A percentile compares a stretch with the other conserved stretches of the same genome.
phyloP scores from a whole-genome alignment of 441 rosid genomes.

The Syzygium syzygioides region DNA sequence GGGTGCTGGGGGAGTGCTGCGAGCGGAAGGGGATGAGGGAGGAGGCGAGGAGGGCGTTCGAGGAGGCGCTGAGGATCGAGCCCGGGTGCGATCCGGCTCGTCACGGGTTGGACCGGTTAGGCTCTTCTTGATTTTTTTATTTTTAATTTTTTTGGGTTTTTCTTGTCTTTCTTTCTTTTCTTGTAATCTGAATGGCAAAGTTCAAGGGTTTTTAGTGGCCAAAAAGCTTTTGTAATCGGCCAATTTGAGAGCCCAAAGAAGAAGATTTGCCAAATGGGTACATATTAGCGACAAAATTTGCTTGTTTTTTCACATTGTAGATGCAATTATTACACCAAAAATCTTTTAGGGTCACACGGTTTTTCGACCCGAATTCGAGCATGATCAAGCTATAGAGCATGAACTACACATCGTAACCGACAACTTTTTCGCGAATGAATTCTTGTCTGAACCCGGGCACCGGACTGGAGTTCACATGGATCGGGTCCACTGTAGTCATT shows the following conservation, averaged over 20 bases:
- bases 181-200: not conserved
- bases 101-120: slow-evolving; percentile 15
- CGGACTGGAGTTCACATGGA: not conserved
- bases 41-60: slow-evolving; percentile 35
- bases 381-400: not conserved
- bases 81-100: slow-evolving; percentile 12
- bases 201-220: not conserved
- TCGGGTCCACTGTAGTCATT: not conserved
- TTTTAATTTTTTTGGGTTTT: rapidly evolving
- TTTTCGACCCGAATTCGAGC: not conserved
- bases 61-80: slow-evolving; percentile 22
- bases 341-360: not conserved
- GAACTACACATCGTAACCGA: not conserved
- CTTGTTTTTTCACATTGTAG: not conserved
- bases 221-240: not conserved
- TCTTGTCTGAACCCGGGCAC: not conserved
- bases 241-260: not conserved
- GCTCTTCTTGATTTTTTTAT: not conserved
- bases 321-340: not conserved
- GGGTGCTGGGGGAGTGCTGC: slow-evolving; percentile 41
- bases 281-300: not conserved
- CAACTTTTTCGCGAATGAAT: rapidly evolving
- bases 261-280: not conserved
- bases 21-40: slow-evolving; percentile 34
- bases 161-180: not conserved